Evolutionary conservation across 2,329 filamentous ascomycete species (phyloP).

Genomic region (Talaromyces atroroseus): DNA sequence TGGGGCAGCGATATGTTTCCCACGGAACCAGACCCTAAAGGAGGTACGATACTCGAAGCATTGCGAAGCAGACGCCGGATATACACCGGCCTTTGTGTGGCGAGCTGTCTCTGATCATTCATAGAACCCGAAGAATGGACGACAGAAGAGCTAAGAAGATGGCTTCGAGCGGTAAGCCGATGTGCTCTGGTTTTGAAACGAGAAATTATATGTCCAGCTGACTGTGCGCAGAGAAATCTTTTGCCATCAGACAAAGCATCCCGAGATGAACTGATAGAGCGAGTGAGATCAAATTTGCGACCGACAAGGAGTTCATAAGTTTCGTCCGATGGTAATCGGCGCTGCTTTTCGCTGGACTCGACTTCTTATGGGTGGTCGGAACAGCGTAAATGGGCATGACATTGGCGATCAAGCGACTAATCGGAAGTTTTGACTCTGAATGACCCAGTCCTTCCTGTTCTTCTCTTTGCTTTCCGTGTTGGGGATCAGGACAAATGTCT

Average conservation of each 20-base stretch:
- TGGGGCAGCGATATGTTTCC: slow-evolving; percentile 86
- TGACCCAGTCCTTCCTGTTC: slow-evolving; percentile 56
- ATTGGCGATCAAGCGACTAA: slow-evolving; percentile 40
- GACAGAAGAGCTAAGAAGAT: slow-evolving; percentile 69
- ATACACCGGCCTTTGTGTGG: background rate
- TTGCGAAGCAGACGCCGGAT: background rate
- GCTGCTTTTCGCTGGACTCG: background rate
- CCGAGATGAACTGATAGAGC: slow-evolving; percentile 60
- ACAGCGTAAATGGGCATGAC: background rate
- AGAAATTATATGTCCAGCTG: background rate
- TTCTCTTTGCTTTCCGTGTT: slow-evolving; percentile 56
- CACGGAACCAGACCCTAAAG: slow-evolving; percentile 65
- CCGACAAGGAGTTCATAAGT: slow-evolving; percentile 30
- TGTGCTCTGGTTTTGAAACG: background rate
- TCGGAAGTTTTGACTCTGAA: slow-evolving; percentile 69
- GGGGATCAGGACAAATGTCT: slow-evolving; percentile 75
- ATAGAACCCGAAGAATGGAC: slow-evolving; percentile 68
- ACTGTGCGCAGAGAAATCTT: slow-evolving; percentile 53
- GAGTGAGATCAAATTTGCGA: slow-evolving; percentile 64
- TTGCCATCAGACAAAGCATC: slow-evolving; percentile 56
- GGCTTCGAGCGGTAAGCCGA: slow-evolving; percentile 70
- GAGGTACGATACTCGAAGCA: slow-evolving; percentile 49
- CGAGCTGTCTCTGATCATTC: background rate
- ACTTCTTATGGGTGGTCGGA: background rate
- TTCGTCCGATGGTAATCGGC: background rate